Percentiles rank a stretch among this genome's conserved stretches.
phyloP scores from a whole-genome alignment of 495 filamentous ascomycete species.

The Trichoderma parareesei region DNA sequence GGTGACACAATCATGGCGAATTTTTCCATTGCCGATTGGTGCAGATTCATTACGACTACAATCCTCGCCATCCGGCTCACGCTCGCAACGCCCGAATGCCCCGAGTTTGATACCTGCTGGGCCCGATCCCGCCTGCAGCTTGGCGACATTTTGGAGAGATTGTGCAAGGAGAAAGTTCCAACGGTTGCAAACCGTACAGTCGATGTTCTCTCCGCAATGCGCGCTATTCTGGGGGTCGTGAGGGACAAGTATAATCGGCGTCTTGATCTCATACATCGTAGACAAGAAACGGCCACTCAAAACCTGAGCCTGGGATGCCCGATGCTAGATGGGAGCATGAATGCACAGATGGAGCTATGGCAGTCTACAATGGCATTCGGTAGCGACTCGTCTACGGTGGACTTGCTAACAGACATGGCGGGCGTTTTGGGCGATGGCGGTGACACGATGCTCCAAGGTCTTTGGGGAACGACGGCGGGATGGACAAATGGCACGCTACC shows the following conservation, averaged over 20 bases:
- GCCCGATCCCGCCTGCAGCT: constrained; percentile 26
- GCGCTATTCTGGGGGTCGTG: constrained; percentile 32
- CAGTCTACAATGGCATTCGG: constrained; percentile 15
- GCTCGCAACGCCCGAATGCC: constrained; percentile 29
- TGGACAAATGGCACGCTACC: constrained; percentile 18
- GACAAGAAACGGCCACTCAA: background rate
- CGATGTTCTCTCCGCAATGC: constrained; percentile 30
- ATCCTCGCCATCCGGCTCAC: constrained; percentile 35
- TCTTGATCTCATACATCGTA: constrained; percentile 12
- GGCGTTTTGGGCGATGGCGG: background rate
- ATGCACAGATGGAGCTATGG: constrained; percentile 33
- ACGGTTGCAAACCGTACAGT: constrained; percentile 14
- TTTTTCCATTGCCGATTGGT: constrained; percentile 28
- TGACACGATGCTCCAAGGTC: constrained; percentile 19
- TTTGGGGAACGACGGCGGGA: constrained; percentile 30
- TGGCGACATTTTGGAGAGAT: constrained; percentile 21
- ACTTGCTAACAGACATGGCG: background rate
- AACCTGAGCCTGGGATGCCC: constrained; percentile 24
- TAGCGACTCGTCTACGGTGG: background rate
- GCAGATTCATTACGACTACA: constrained; percentile 26
- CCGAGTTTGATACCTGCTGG: constrained; percentile 28
- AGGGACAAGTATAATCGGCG: constrained; percentile 29
- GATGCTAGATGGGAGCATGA: constrained; percentile 39
- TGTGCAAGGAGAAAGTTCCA: constrained; percentile 19
- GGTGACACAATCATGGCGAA: constrained; percentile 18